These are phyloP conservation scores for Suillus paluster DNA, from an alignment of 768 basidiomycete species.

Conservation along the genomic window DNA sequence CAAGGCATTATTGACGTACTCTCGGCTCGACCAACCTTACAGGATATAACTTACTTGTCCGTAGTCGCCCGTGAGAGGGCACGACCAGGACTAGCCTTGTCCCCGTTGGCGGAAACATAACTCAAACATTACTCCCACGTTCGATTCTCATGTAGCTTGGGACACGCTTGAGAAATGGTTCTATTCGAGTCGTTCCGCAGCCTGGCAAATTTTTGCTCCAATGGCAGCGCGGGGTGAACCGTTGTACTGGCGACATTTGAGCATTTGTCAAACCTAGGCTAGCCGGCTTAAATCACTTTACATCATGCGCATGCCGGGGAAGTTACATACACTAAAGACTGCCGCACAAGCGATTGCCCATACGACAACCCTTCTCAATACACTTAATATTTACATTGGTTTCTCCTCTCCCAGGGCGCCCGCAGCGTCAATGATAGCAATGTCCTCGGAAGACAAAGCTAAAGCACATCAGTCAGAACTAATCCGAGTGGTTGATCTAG, in stretches of 20 bases:
- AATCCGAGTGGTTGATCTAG: not conserved
- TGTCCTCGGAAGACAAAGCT: conserved; percentile 49
- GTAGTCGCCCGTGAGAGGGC: not conserved
- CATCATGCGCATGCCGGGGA: not conserved
- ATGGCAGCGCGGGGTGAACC: not conserved
- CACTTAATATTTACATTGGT: not conserved
- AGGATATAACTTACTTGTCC: not conserved
- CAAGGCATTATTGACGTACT: conserved; percentile 55
- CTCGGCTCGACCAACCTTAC: not conserved
- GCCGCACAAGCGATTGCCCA: not conserved
- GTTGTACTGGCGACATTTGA: not conserved
- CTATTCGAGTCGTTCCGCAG: not conserved
- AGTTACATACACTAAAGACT: not conserved
- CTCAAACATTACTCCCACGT: not conserved
- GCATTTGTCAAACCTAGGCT: too few species aligned
- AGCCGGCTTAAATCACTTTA: not conserved
- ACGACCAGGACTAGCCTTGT: not conserved
- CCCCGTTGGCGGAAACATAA: not conserved
- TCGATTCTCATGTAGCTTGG: not conserved
- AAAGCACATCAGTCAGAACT: conserved; percentile 2
- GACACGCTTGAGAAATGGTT: not conserved
- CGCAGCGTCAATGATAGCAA: conserved; percentile 56
- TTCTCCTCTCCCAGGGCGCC: conserved; percentile 37
- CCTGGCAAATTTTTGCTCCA: not conserved
- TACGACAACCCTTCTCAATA: not conserved